Base-by-base conservation (phyloP, 495 filamentous ascomycete genomes). In the Aspergillus bertholletiae region DNA sequence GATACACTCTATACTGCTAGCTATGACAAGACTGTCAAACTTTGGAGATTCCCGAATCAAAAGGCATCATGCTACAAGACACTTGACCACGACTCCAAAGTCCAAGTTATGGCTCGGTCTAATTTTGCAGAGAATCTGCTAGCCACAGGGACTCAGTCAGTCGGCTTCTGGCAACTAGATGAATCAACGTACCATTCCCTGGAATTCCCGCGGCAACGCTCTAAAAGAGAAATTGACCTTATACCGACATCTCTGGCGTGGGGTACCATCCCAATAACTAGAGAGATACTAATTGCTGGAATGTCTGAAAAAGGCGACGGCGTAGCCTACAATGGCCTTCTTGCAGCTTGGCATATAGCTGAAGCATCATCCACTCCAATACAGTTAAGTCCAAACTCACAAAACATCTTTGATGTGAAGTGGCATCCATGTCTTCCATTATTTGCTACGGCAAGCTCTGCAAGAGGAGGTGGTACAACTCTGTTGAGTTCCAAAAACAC, bases 351-450 rank as follows among this genome's bases (percentile, higher is more conserved):
- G 88, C 77, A 85, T 54, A 76, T 85, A 0, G 54, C 71, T 15
- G 78, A 80, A 40, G 71, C 75, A 3, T 67, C 70, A 8, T 56
- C 80, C 39, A 63, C 75, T 57, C 63, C 65, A 41, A 62, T 85
- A 21, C 76, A 68, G 60, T 39, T 73, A 4, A 47, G 62, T 7
- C 78, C 77, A 0, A 81, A 79, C 7, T 82, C 83, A 0, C 83
- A 87, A 34, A 92, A 89, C 56, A 82, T 92, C 0, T 94, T 94
- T 61, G 89, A 94, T 55, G 77, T 88, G 12, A 80, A 83, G 7
- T 96, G 89, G 87, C 88, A 92, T 64, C 87, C 88, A 0, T 67
- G 59, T 3, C 66, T 84, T 53, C 68, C 72, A 5, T 68, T 69
- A 35, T 87, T 88, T 69, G 73, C 82, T 8, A 81, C 80, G 12